A percentile compares a stretch with the other conserved stretches of the same genome.
Evolutionary conservation across 2,329 filamentous ascomycete genomes (phyloP).

Genomic region (Capronia americana): DNA sequence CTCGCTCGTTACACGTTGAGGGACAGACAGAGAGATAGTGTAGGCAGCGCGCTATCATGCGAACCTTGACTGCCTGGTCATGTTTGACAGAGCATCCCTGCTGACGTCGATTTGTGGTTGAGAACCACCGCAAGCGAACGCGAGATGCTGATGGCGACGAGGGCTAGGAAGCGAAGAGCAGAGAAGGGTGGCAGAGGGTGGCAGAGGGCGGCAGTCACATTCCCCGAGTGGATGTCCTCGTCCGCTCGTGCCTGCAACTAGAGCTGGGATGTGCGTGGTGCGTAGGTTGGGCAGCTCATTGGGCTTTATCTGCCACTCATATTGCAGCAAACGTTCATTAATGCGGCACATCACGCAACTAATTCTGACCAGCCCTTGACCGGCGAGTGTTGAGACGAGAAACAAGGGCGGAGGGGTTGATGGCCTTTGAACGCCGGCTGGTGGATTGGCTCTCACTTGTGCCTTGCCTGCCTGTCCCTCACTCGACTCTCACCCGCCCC

Average conservation of each 20-base stretch:
- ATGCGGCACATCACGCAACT: slow-evolving; percentile 34
- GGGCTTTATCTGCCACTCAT: slow-evolving; percentile 34
- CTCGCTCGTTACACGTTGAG: background rate
- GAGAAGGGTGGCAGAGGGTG: slow-evolving; percentile 4
- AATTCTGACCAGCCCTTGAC: slow-evolving; percentile 16
- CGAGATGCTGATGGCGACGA: slow-evolving; percentile 5
- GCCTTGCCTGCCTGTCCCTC: background rate
- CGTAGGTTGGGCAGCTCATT: slow-evolving; percentile 32
- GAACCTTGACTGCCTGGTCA: background rate
- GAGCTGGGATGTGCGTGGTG: slow-evolving; percentile 10
- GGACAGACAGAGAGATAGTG: background rate
- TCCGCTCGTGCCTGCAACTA: slow-evolving; percentile 23
- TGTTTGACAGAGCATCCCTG: background rate
- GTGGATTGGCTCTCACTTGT: slow-evolving; percentile 9
- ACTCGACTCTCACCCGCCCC: no score
- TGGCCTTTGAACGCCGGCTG: slow-evolving; percentile 6
- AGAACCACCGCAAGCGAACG: slow-evolving; percentile 12
- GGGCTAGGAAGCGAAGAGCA: background rate
- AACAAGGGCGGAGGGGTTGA: slow-evolving; percentile 3
- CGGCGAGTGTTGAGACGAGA: background rate
- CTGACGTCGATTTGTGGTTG: slow-evolving; percentile 3
- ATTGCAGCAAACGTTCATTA: slow-evolving; percentile 24
- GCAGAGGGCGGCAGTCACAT: slow-evolving; percentile 15
- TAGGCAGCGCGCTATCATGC: background rate
- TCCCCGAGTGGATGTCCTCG: slow-evolving; percentile 19